Base-by-base conservation (phyloP, 768 basidiomycete genomes). In the Kwoniella sp. region DNA sequence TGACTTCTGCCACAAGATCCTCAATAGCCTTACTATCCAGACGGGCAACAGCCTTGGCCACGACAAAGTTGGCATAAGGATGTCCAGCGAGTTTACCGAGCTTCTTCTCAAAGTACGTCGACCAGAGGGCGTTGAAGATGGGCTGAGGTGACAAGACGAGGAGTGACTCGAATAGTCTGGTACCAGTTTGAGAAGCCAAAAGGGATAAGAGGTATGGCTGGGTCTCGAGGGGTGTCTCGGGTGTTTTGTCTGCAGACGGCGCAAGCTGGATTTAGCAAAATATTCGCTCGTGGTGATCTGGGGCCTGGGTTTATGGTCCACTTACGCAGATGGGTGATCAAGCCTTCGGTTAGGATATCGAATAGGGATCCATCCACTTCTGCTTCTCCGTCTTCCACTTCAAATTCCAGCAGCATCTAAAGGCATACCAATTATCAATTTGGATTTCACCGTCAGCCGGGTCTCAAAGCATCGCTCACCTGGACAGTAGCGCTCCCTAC, bases 41-140 rank as follows among this genome's bases (percentile, higher is more conserved):
- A 50, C 90, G 83, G 54, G 86, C 86, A 26, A 94, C 68, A 0
- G 88, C 90, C 77, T 87, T 88, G 0, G 93, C 89, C 4, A 93
- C 83, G 22, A 97, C 93, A 71, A 92, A 99, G 75, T 98, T 99
- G 13, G 91, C 92, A 1, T 94, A 90, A 2, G 94, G 92, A 79
- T 99, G 95, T 21, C 84, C 82, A 19, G 89, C 87, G 27, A 96
- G 82, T 60, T 88, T 85, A 2, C 84, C 80, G 37, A 96, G 82
- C 66, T 88, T 80, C n/a, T 86, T 87, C 48, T 81, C 78, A 76
- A 98, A 88, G 80, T 96, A 94, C 0, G 84, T 84, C 2, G 80
- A 72, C 95, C 95, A 98, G 5, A 96, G 73, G 0, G 83, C 71
- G 30, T 80, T 75, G 73, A 94, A 93, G 1, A 88, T 84, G 19